Evolutionary conservation across 2,329 filamentous ascomycete genomes (phyloP), one percentile per base, ranked within the genome.

Genomic region (Aplosporella prunicola): DNA sequence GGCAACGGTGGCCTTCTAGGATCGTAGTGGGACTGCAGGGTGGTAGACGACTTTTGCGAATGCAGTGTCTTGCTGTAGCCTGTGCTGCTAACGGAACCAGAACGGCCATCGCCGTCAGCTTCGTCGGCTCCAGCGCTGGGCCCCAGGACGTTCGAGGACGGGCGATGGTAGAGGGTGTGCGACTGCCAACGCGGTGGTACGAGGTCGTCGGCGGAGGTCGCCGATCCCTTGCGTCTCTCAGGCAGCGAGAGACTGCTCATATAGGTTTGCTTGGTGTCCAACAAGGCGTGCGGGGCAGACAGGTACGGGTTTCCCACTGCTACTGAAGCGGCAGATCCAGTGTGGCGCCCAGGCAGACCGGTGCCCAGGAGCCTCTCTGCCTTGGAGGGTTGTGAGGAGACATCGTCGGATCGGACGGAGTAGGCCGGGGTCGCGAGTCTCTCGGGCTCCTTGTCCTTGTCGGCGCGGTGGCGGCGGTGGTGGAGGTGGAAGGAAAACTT

Each of bases 21-120:
- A 35, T 66, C 62, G 49, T 66, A 64, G 44, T 63, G 58, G 20
- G 62, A 63, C 35, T 55, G 59, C 47, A 63, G 50, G 22, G 60
- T 63, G 8, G 56, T 58, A 38, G 49, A 60, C 7, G 60, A 65
- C 9, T 49, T 46, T 30, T 57, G 49, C 13, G 51, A 48, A 13
- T 51, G 47, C 27, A 61, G 39, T 16, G 48, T 49, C 26, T 49
- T 45, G 43, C 49, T 53, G 34, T 48, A 32, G 7, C 17, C 17
- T 10, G 51, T 48, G 36, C 53, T 60, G 39, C 48, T 46, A 30
- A 53, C 48, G 1, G 58, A 56, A 22, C 44, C 48, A 5, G 46
- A 47, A 9, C 47, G 48, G 5, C 46, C 50, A 10, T 13, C 31
- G 27, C 49, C 49, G 6, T 40, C 47, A 20, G 45, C 14, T 16